Base-by-base conservation (phyloP, 2,329 filamentous ascomycete species). In the Aspergillus udagawae region DNA sequence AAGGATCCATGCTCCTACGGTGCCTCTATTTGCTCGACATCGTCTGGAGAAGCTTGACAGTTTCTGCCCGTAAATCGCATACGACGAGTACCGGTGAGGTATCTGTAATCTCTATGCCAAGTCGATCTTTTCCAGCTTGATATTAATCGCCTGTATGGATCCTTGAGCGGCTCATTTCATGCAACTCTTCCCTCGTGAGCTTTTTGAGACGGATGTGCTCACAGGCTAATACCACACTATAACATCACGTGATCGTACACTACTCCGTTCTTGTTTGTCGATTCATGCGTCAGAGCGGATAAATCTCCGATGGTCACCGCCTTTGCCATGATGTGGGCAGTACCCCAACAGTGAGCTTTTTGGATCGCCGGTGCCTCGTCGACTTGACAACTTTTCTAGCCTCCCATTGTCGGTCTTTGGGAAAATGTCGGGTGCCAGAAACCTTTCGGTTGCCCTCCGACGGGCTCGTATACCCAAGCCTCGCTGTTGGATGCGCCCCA, bases 381-480 rank as follows among this genome's bases (percentile, higher is more conserved):
- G 38, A 49, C 42, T 44, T 54, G 35, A 21, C 47, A 49, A 4
- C 45, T 27, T 52, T 56, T 42, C 41, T 47, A 38, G n/a, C 8
- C 32, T 23, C 47, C 49, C 51, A 54, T 49, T 54, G n/a, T 28
- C 44, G 49, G 32, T 27, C 44, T 23, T 41, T 25, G 51, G 54
- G 63, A 61, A 58, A 54, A 73, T 73, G 70, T 72, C 70, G 27
- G 60, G 67, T 59, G 62, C 64, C 41, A 64, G 70, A 58, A 69
- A 69, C 42, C 48, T 73, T 45, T 65, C 71, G 53, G 62, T 60
- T 52, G 67, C 66, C 57, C 63, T 74, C 49, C 70, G 71, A 57
- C 65, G 71, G 64, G 66, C 67, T 60, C 67, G 68, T 55, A 50
- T 73, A 47, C 69, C 70, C 63, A 69, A 64, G 32, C 63, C 66